Evolutionary conservation across 768 basidiomycete genomes (phyloP).

Genomic region (Udeniomyces megalosporus): DNA sequence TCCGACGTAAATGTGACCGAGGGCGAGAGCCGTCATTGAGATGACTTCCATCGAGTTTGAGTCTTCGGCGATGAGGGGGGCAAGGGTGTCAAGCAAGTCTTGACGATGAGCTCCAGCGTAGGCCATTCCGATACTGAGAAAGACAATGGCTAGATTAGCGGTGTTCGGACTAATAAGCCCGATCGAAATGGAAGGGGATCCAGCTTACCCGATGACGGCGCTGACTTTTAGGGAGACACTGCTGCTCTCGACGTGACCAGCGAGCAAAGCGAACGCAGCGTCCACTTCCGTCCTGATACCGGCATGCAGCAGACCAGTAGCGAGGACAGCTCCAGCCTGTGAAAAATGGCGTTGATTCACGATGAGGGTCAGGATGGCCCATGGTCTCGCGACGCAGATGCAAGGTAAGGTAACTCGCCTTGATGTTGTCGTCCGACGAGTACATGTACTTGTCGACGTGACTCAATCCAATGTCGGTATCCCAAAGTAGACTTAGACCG

Average conservation of each 20-base stretch:
- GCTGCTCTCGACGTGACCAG: slow-evolving; percentile 76
- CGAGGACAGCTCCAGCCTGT: slow-evolving; percentile 79
- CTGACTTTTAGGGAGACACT: slow-evolving; percentile 67
- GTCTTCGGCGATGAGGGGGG: slow-evolving; percentile 71
- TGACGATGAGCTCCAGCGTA: slow-evolving; percentile 86
- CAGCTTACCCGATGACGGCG: slow-evolving; percentile 55
- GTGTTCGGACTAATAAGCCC: neutral
- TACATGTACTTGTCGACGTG: slow-evolving; percentile 98
- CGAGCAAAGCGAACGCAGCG: slow-evolving; percentile 73
- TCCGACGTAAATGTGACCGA: slow-evolving; percentile 91
- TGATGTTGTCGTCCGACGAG: slow-evolving; percentile 88
- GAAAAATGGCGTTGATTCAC: neutral
- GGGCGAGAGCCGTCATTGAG: slow-evolving; percentile 64
- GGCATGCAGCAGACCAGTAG: slow-evolving; percentile 79
- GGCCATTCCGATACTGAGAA: slow-evolving; percentile 60
- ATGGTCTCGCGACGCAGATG: neutral
- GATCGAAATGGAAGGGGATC: neutral
- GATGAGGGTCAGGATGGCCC: neutral
- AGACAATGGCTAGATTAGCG: neutral
- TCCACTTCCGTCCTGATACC: slow-evolving; percentile 85
- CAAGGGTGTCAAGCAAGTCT: slow-evolving; percentile 59
- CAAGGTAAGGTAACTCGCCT: slow-evolving; percentile 34
- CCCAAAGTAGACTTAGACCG: slow-evolving; percentile 86
- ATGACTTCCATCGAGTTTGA: slow-evolving; percentile 72
- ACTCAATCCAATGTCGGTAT: slow-evolving; percentile 79